Conservation (phyloP, 176 grass and related monocot species). For the Oryza coarctata region DNA sequence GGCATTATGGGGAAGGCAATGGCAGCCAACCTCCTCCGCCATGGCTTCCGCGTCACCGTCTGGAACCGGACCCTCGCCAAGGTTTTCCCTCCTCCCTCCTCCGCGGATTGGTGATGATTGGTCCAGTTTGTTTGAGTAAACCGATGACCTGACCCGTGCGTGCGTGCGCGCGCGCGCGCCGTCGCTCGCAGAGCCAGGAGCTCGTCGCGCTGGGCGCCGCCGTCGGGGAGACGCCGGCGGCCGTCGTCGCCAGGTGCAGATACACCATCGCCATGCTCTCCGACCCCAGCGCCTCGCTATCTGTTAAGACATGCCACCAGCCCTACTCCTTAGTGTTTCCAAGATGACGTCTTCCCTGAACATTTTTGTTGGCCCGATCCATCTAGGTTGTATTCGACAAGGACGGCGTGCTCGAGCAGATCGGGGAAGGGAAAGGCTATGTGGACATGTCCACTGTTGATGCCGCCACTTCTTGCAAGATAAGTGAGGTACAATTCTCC, state of each 20-base stretch:
- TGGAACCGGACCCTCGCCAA: slow-evolving; percentile 92
- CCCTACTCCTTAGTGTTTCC: not conserved
- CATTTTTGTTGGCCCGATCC: not conserved
- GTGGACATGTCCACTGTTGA: slow-evolving; percentile 99
- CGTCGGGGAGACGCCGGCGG: slow-evolving; percentile 81
- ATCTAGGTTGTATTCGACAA: slow-evolving; percentile 89
- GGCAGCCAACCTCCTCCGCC: slow-evolving; percentile 77
- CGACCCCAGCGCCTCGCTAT: slow-evolving; percentile 82
- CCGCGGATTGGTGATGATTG: not conserved
- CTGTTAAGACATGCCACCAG: slow-evolving; percentile 44
- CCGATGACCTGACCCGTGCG: not conserved
- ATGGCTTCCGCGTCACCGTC: slow-evolving; percentile 89
- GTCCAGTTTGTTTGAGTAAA: not conserved
- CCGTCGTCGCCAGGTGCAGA: slow-evolving; percentile 83
- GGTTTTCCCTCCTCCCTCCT: slow-evolving; percentile 33
- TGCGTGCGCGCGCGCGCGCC: not conserved
- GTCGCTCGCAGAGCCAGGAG: slow-evolving; percentile 60
- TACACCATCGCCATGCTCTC: slow-evolving; percentile 98
- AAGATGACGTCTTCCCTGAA: not conserved
- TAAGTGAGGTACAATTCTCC: slow-evolving; percentile 57
- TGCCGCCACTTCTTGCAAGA: slow-evolving; percentile 75
- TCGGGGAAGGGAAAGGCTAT: slow-evolving; percentile 71
- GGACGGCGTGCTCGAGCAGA: slow-evolving; percentile 93
- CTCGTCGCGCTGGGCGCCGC: slow-evolving; percentile 79
- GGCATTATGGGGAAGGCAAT: slow-evolving; percentile 98